Evolutionary conservation across 164 flowering plant genomes (phyloP).

Genomic region (Tetrastigma voinierianum): DNA sequence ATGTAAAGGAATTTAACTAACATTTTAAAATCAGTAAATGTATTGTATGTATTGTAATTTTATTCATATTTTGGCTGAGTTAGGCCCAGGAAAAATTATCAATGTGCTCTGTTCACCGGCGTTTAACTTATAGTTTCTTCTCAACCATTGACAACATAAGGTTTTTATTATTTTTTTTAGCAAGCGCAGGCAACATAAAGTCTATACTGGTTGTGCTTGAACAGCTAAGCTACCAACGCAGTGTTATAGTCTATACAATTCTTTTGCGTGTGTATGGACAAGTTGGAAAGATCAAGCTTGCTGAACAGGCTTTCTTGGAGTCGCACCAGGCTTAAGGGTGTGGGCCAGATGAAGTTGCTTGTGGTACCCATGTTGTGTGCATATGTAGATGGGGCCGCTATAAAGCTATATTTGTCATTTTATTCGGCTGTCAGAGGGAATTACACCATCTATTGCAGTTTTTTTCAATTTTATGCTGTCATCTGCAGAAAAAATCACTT

Average conservation of each 20-base stretch:
- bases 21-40: too few species aligned
- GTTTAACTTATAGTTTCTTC: constrained; percentile 7
- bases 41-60: too few species aligned
- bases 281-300: constrained; percentile 86
- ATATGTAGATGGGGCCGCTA: constrained; percentile 95
- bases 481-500: constrained; percentile 85
- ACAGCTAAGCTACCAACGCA: constrained; percentile 85
- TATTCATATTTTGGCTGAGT: too few species aligned
- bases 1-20: too few species aligned
- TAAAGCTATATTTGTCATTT: constrained; percentile 80
- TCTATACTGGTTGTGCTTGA: constrained; percentile 32
- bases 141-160: too few species aligned
- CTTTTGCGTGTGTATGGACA: constrained; percentile 82
- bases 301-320: constrained; percentile 88
- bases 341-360: constrained; percentile 96
- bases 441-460: constrained; percentile 59
- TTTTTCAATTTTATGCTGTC: constrained; percentile 95
- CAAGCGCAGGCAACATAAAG: constrained; percentile 20
- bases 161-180: neutral
- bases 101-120: neutral
- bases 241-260: constrained; percentile 80
- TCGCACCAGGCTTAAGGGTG: constrained; percentile 96
- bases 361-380: constrained; percentile 96
- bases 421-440: constrained; percentile 71
- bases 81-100: neutral